Evolutionary conservation across 257 asterid species (phyloP).

Genomic region (Nicotiana attenuata): DNA sequence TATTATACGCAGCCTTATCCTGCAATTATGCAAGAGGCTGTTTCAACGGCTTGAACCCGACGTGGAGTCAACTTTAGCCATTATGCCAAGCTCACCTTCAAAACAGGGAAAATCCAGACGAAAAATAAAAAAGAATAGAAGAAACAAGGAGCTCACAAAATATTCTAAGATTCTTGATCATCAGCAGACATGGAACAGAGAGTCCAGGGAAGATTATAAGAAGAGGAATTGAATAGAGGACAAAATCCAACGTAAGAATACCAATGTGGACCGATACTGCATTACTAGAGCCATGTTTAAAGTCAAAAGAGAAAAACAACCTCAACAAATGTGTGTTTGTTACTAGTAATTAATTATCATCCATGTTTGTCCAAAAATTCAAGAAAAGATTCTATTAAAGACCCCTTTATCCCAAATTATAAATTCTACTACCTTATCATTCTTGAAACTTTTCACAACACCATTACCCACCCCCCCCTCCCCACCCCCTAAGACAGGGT

Average conservation of each 20-base stretch:
- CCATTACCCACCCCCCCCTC: not conserved
- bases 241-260: not conserved
- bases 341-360: not conserved
- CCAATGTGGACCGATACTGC: not conserved
- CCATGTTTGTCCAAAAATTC: not conserved
- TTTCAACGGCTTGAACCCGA: no score
- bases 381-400: not conserved
- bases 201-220: not conserved
- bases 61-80: no score
- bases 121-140: not conserved
- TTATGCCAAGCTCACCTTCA: no score
- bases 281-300: not conserved
- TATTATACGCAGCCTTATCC: no score
- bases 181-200: not conserved
- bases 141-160: not conserved
- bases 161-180: not conserved
- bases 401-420: not conserved
- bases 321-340: no score
- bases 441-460: not conserved
- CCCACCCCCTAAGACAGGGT: not conserved
- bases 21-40: no score
- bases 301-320: not conserved
- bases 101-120: not conserved
- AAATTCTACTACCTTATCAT: not conserved
- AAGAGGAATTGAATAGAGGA: not conserved